Evolutionary conservation across 306 rosid species (phyloP), one percentile per base, ranked within the genome.

Genomic region (Cicer arietinum): DNA sequence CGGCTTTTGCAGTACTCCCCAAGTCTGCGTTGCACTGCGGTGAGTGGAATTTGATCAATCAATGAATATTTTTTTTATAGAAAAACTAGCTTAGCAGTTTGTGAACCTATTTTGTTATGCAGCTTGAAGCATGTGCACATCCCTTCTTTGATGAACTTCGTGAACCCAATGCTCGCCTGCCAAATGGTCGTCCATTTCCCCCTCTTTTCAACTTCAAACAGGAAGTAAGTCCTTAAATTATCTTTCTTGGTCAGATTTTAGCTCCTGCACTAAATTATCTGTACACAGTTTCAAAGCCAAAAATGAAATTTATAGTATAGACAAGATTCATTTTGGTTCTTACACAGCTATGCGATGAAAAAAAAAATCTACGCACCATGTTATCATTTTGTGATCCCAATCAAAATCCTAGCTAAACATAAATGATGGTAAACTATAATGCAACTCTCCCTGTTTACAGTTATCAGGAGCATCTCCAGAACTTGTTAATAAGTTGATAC

Each of bases 111-210:
- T 63, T 81, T 80, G 78, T 81, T 70, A 71, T 83, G 79, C 90
- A 93, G 98, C 92, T 91, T 57, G 97, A 93, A 82, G 98, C 98
- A 56, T 93, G 98, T 81, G 87, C 92, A 10, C 98, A 94, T 84
- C 84, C 98, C 80, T 94, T 94, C 91, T 94, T 94, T 76, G 97
- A 91, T 62, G 98, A 94, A 58, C 92, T 94, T 52, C 92, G 98
- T 11, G 94, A 89, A 67, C 87, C 91, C 70, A 91, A 89, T 79
- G 93, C 90, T 30, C 98, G 94, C 58, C 82, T 94, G 58, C 92
- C 97, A 59, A 91, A 94, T 68, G 90, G 92, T 47, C 97, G 98
- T 41, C 86, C 90, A 22, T 75, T 94, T 25, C 98, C 98, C 52
- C 90, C 90, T 14, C 90, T 94, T 66, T 94, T 94, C 83, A 90